Percentiles rank a stretch among this genome's conserved stretches.
Evolutionary conservation across 2,329 filamentous ascomycete genomes (phyloP).

Genomic region (Reticulascus tulasneorum): DNA sequence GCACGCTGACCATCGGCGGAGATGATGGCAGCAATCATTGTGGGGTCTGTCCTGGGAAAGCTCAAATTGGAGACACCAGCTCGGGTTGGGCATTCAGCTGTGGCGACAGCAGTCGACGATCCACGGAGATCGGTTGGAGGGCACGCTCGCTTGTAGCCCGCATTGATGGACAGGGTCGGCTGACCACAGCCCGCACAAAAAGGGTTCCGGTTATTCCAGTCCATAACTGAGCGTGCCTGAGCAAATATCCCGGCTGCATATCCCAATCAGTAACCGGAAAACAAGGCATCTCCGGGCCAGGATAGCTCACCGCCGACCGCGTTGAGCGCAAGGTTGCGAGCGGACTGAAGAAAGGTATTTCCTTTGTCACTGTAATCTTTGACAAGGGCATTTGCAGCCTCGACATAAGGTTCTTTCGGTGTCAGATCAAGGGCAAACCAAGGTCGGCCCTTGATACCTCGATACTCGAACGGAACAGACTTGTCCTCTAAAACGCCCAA

Average conservation of each 20-base stretch:
- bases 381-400: constrained; percentile 51
- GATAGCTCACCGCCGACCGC: constrained; percentile 53
- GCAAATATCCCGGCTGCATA: constrained; percentile 78
- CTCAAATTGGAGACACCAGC: constrained; percentile 86
- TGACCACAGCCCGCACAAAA: constrained; percentile 90
- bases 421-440: constrained; percentile 91
- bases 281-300: too few relatives aligned
- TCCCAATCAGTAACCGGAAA: constrained; percentile 7
- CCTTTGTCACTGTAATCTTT: constrained; percentile 48
- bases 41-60: constrained; percentile 90
- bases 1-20: constrained; percentile 73
- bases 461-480: constrained; percentile 51
- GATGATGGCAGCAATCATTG: constrained; percentile 91
- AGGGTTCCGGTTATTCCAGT: constrained; percentile 91
- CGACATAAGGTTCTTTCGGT: constrained; percentile 59
- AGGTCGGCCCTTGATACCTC: constrained; percentile 72
- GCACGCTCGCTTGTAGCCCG: constrained; percentile 76
- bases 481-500: constrained; percentile 71
- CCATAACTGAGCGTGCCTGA: constrained; percentile 79
- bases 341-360: constrained; percentile 62
- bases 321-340: constrained; percentile 57
- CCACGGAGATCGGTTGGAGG: constrained; percentile 63
- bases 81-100: constrained; percentile 74
- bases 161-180: constrained; percentile 73
- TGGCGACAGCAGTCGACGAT: constrained; percentile 42